Base-by-base conservation (phyloP, 1,284 basidiomycete genomes). In the Blastosporella zonata region DNA sequence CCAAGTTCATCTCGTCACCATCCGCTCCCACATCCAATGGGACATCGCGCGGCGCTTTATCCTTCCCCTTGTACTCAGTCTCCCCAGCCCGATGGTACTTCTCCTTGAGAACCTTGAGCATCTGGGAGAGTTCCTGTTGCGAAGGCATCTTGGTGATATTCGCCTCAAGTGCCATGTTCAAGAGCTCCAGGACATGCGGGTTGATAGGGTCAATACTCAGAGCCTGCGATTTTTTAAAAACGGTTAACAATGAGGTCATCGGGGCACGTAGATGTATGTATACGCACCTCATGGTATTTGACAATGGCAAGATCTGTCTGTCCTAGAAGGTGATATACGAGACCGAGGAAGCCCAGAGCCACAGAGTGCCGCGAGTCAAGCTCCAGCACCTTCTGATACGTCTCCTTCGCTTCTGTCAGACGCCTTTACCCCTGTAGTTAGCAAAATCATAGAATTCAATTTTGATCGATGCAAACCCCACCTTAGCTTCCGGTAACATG, bases 131-230 rank as follows among this genome's bases (percentile, higher is more conserved):
- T 43, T 65, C 49, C 7, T 34, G 10, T 48, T 59, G 61, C 15
- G 60, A 58, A 17, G 61, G 61, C 50, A 60, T 63, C 13, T 56
- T 56, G n/a, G 64, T 61, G 15, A 67, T 60, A 43, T 73, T 76
- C 27, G 73, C 67, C 41, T 90, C 84, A 17, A 97, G 75, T 0
- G 91, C 91, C 56, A 92, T 78, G 55, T 93, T 89, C 34, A 97
- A 78, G 41, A 97, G 71, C 50, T 93, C 89, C 23, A 94, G 82
- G 18, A 91, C 78, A 61, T 93, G 86, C 1, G 87, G 79, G 59
- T 97, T 95, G 54, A 93, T 87, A 0, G 93, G 91, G 47, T 90
- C 80, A 47, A 97, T 76, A 46, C 88, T 86, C 36, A 97, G 71
- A 0, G 93, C 87, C 83, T 93, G 59, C 9, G 12, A 37, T 35